Evolutionary conservation across 2,329 filamentous ascomycete species (phyloP), one percentile per base, ranked within the genome.

Genomic region (Alternaria rosae): DNA sequence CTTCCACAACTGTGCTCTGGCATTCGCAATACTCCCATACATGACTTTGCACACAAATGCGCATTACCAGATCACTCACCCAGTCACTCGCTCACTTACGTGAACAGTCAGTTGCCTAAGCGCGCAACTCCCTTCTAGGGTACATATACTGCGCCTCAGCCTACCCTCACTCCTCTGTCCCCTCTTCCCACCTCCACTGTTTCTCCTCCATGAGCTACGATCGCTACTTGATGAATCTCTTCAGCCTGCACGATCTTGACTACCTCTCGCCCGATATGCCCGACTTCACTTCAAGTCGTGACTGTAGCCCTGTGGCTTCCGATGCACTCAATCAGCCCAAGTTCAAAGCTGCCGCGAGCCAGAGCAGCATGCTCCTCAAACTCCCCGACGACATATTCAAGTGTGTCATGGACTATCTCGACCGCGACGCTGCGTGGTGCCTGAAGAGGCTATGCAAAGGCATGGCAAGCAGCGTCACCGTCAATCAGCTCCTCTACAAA

Each of bases 371-470:
- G 67, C 72, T 79, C 44, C 65, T 78, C 38, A 69, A 68, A 54
- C 70, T 79, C 38, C 76, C 76, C 5, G 74, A 76, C 58, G 76
- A 79, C 58, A 74, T 79, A 48, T 78, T 79, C 70, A 74, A 72
- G 48, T 78, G 76, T 55, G 65, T 79, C 43, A 65, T 73, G 54
- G 76, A 79, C 66, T 76, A 79, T 54, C 69, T 79, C 6, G 70
- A 77, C 44, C 65, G 76, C 25, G 71, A 75, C 38, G 68, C 69
- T 25, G 76, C 76, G 11, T 77, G 71, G 71, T 66, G 69, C n/a
- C 63, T 79, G 25, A 79, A 78, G 68, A 66, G 70, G 7, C 51
- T 73, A 30, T 79, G 76, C 57, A 70, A 68, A 35, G 76, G 76
- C 61, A 67, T 78, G 70, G 65, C 74, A 20, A 65, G 48, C 43